These are phyloP conservation scores for Zizania latifolia DNA, from an alignment of 176 grass and related monocot species.

Conservation along the genomic window DNA sequence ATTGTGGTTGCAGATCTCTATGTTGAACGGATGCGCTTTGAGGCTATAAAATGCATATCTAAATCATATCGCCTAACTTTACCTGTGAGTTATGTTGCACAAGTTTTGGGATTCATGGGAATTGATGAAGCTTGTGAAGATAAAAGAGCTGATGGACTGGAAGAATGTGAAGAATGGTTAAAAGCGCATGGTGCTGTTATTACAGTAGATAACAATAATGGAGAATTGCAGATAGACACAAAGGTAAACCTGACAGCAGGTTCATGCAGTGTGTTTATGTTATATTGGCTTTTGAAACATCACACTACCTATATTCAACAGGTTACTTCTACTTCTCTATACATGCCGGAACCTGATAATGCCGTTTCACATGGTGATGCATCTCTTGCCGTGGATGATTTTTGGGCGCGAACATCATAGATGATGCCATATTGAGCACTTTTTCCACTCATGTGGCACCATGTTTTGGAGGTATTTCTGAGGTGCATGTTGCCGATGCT, in stretches of 20 bases:
- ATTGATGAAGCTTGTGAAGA: constrained; percentile 29
- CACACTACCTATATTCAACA: constrained; percentile 21
- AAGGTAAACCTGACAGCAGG: constrained; percentile 50
- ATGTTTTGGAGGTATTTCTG: constrained; percentile 9
- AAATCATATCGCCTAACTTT: constrained; percentile 74
- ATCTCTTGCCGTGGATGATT: constrained; percentile 76
- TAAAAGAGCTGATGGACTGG: constrained; percentile 34
- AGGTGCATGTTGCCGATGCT: background rate
- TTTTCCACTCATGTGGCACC: background rate
- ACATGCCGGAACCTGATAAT: constrained; percentile 79
- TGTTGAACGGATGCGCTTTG: constrained; percentile 77
- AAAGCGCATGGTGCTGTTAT: constrained; percentile 77
- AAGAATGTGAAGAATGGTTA: constrained; percentile 93
- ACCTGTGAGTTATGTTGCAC: constrained; percentile 56
- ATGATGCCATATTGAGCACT: background rate
- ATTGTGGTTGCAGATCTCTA: constrained; percentile 59
- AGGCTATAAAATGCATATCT: constrained; percentile 76
- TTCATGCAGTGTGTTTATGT: background rate
- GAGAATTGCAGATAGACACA: constrained; percentile 67
- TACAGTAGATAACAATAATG: constrained; percentile 39
- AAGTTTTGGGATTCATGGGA: constrained; percentile 64
- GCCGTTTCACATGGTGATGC: constrained; percentile 91
- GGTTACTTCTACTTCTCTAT: constrained; percentile 62
- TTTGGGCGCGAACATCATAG: constrained; percentile 60
- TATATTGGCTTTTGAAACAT: constrained; percentile 20